phyloP scores from a whole-genome alignment of 805 yeast species.

The Pichia deserticola region DNA sequence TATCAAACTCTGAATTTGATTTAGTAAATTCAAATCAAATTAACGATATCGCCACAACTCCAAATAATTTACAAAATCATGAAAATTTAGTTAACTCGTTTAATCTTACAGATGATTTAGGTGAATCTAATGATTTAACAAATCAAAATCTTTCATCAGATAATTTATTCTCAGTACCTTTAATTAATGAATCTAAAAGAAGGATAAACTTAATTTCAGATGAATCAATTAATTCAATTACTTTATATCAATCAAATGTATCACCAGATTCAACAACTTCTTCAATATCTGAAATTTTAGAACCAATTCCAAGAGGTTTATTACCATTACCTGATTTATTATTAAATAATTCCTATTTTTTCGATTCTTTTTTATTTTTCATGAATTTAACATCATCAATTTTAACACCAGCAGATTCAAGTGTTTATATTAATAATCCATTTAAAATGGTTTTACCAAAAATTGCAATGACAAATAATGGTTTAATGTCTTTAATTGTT shows the following conservation, averaged over 20 bases:
- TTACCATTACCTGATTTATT: slow-evolving; percentile 56
- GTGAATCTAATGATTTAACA: background rate
- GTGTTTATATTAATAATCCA: slow-evolving; percentile 59
- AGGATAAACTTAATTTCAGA: no score
- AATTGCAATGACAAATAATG: slow-evolving; percentile 54
- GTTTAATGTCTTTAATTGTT: slow-evolving; percentile 49
- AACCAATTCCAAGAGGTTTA: slow-evolving; percentile 28
- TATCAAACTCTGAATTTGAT: background rate
- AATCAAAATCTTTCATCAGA: background rate
- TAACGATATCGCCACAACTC: background rate
- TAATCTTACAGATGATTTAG: background rate
- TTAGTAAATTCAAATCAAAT: background rate
- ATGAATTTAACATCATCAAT: slow-evolving; percentile 50
- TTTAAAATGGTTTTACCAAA: slow-evolving; percentile 58
- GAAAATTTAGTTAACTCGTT: background rate
- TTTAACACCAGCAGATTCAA: slow-evolving; percentile 59
- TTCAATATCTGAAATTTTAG: slow-evolving; percentile 16
- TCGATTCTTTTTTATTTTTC: slow-evolving; percentile 57
- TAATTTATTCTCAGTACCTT: slow-evolving; percentile 12
- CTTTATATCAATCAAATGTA: no score
- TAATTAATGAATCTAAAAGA: slow-evolving; percentile 6
- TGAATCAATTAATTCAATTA: no score
- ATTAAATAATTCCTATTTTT: slow-evolving; percentile 49
- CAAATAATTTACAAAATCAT: background rate
- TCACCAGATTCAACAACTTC: slow-evolving; percentile 9